Base-by-base conservation (phyloP, 345 rosid genomes). In the Camelina neglecta region DNA sequence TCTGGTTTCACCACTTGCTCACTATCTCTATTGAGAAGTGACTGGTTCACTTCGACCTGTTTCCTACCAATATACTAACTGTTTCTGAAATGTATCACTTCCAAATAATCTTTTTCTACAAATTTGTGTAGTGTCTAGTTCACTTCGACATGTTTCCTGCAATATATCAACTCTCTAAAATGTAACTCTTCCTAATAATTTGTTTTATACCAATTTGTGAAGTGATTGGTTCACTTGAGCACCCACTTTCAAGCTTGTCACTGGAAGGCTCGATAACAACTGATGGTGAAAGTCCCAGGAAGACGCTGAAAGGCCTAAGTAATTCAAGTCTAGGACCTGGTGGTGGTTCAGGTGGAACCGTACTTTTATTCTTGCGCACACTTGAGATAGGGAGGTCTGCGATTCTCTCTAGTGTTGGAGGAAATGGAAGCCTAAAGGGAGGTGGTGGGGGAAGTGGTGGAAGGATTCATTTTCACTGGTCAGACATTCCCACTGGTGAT, bases 401-500 rank as follows among this genome's bases (percentile, higher is more conserved):
- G 16, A 64, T 67, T 45, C 83, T 88, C 74, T 88, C 97, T 66
- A 79, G 86, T 58, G 67, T 63, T 51, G 98, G 98, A 64, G 98
- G 98, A 70, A 88, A 85, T 80, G 98, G 98, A 58, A 87, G 91
- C 78, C 84, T 82, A 41, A 80, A 82, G 60, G 96, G 97, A 18
- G 87, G 96, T 47, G 98, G 98, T 33, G 97, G 97, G 48, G 98
- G 98, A 44, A 93, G 98, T 67, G 98, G 98, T 76, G 98, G 98
- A 31, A 86, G 98, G 71, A 81, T 93, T 79, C 98, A 91, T 84
- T 88, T 93, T 77, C 96, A 93, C 71, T 93, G 97, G 98, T 80
- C 95, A 53, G 80, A 85, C 75, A 86, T 93, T 81, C 89, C 92
- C 21, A 81, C 82, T 29, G 96, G 93, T 55, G 92, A 93, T 80